Evolutionary conservation across 257 asterid species (phyloP).

Genomic region (Craterostigma plantagineum): DNA sequence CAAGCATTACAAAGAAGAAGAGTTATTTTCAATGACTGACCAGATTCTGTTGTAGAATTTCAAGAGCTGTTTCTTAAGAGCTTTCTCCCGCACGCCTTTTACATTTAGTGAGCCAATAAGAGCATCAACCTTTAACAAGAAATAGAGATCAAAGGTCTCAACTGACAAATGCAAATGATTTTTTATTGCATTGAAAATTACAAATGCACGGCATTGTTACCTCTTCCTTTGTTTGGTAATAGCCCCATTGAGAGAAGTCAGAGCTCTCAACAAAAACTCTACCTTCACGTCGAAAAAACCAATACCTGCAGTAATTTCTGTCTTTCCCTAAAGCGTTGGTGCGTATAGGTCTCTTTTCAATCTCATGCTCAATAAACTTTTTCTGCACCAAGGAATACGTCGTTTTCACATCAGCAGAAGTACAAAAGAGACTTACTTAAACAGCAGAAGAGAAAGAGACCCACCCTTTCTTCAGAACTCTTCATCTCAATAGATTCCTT

Average conservation of each 20-base stretch:
- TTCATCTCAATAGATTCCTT: slow-evolving; percentile 7
- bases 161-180: no score
- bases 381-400: slow-evolving; percentile 59
- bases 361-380: slow-evolving; percentile 82
- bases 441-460: slow-evolving; percentile 8
- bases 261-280: slow-evolving; percentile 71
- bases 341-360: slow-evolving; percentile 76
- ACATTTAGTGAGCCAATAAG: slow-evolving; percentile 65
- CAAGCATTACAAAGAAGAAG: no score
- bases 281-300: slow-evolving; percentile 82
- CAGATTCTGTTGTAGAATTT: slow-evolving; percentile 49
- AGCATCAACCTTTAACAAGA: slow-evolving; percentile 52
- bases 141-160: slow-evolving; percentile 8
- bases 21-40: slow-evolving; percentile 25
- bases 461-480: slow-evolving; percentile 18
- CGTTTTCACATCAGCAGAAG: no score
- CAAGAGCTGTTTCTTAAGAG: slow-evolving; percentile 68
- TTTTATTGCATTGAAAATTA: no score
- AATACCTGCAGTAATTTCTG: slow-evolving; percentile 47
- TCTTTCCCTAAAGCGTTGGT: slow-evolving; percentile 70
- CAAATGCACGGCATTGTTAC: slow-evolving; percentile 16
- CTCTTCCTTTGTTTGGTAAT: slow-evolving; percentile 71
- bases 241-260: slow-evolving; percentile 69
- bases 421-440: neutral
- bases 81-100: slow-evolving; percentile 79